Evolutionary conservation across 768 basidiomycete species (phyloP), one percentile per base, ranked within the genome.

Genomic region (Termitomyces sp.): DNA sequence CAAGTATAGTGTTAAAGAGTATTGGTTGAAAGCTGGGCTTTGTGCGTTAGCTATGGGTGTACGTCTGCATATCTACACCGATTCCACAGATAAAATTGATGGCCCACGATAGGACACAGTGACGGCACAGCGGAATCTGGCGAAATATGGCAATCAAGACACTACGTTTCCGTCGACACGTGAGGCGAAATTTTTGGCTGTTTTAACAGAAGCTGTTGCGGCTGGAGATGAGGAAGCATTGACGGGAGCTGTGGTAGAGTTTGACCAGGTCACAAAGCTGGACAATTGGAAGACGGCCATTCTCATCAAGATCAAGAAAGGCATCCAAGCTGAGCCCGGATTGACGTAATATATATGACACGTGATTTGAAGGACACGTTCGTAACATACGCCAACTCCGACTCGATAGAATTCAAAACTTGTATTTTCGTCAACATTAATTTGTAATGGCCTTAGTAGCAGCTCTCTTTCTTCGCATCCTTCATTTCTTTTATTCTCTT

Each of bases 1-100:
- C n/a, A 95, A 94, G 72, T 99, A 98, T 76, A 94, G 91, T 61
- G 97, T 98, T 65, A 98, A 98, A 76, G 97, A 98, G 64, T 96
- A 96, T 68, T 98, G 95, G 93, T 79, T 98, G 36, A 82, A 87
- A 65, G 82, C 94, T 3, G 85, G 85, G 34, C 76, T 99, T 22
- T 98, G 97, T 70, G 90, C 90, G 16, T 77, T 98, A 55, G 96
- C 95, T 7, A 87, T 89, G 81, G 81, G 79, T 59, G 96, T 96
- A 73, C 64, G 89, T 75, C 14, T 7, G 22, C 20, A 8, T 47
- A 20, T n/a, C 26, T 13, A 50, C 51, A 8, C 12, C 13, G 20
- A 9, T 24, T 30, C 45, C 13, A 54, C 22, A n/a, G 14, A 56
- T 36, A 24, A 24, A 14, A 57, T 48, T 40, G 22, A 33, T 40